Base-by-base conservation (phyloP, 345 rosid species). In the Triadica sebifera region DNA sequence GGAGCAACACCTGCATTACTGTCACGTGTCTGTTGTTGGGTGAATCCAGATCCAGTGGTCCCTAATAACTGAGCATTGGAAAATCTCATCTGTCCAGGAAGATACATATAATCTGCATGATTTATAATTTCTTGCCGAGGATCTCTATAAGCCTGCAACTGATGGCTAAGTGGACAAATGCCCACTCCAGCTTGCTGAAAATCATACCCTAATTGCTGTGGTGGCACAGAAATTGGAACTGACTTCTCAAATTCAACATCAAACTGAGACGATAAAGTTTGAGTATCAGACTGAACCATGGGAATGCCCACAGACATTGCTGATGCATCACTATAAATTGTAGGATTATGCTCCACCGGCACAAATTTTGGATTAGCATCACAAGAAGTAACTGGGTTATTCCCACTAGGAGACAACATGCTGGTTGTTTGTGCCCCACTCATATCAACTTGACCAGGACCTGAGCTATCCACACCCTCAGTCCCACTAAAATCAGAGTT, bases 401-500 rank as follows among this genome's bases (percentile, higher is more conserved):
- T 81, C 70, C 72, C 86, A 7, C 64, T 73, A 57, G 89, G 83
- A 0, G 91, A 82, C 12, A 81, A 57, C 65, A 77, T 15, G 77
- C 74, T 76, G 43, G 77, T 72, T 13, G 86, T 82, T 43, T 83
- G 76, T 60, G 82, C 67, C 56, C 79, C 80, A 70, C 39, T 37
- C 43, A 67, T 61, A 70, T 84, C 93, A 69, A 79, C 80, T 37
- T 77, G 93, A 67, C 79, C 82, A 52, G 75, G 53, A 69, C 76
- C 77, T 22, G 66, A 64, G 74, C 77, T 73, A 75, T 89, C 91
- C 67, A 81, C 76, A 70, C 68, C 87, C 72, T 86, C 91, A 4
- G 72, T 75, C 25, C 84, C 90, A 67, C 90, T 87, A 59, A 81
- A 49, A 78, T 89, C 93, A 47, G 93, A 91, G 77, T 89, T 89